Evolutionary conservation across 371 early-diverging fungal genomes (phyloP).

Genomic region (Mortierella sp.): DNA sequence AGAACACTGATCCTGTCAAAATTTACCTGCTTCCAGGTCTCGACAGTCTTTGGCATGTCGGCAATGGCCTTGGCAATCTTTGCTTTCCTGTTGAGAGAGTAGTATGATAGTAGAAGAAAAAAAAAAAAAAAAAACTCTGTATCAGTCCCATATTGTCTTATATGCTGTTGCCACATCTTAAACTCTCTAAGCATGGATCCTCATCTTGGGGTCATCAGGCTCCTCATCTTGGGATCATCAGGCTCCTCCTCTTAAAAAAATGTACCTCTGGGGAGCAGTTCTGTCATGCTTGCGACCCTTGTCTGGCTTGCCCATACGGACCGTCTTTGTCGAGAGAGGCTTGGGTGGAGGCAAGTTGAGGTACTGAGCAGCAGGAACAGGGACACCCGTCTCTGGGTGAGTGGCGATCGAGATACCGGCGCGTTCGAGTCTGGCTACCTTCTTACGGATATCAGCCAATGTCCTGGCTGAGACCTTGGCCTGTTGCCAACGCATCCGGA

Average conservation of each 20-base stretch:
- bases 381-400: slow-evolving; percentile 42
- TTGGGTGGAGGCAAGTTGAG: slow-evolving; percentile 45
- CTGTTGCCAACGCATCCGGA: slow-evolving; percentile 51
- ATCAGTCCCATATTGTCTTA: background rate
- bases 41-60: slow-evolving; percentile 52
- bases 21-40: slow-evolving; percentile 49
- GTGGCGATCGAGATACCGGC: slow-evolving; percentile 41
- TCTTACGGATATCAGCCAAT: slow-evolving; percentile 48
- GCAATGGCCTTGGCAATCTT: slow-evolving; percentile 49
- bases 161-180: background rate
- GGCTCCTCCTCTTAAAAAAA: background rate
- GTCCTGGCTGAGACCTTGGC: slow-evolving; percentile 47
- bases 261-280: slow-evolving; percentile 41
- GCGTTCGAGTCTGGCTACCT: slow-evolving; percentile 39
- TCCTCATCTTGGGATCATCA: background rate
- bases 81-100: slow-evolving; percentile 23
- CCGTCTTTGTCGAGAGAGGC: slow-evolving; percentile 43
- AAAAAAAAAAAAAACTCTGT: too few species aligned
- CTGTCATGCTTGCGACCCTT: slow-evolving; percentile 52
- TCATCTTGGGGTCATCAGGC: background rate
- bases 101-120: background rate
- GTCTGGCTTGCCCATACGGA: slow-evolving; percentile 52
- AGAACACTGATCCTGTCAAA: too few species aligned
- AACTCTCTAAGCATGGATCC: background rate
- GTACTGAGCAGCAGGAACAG: slow-evolving; percentile 26